Evolutionary conservation across 148 eudicot species (phyloP).

Genomic region (Bassia scoparia): DNA sequence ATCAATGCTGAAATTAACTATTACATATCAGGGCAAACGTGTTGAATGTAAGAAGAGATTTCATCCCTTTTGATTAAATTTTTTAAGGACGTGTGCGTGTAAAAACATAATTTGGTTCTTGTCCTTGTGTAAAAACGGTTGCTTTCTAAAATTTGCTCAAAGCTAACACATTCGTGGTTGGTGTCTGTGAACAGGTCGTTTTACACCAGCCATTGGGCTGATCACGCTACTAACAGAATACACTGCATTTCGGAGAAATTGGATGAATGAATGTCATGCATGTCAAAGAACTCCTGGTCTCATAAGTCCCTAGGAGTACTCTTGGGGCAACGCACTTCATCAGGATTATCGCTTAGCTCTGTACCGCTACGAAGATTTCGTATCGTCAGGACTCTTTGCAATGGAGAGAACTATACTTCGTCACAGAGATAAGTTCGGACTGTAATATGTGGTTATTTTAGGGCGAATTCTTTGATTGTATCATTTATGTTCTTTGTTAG

Average conservation of each 20-base stretch:
- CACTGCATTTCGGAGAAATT: constrained; percentile 35
- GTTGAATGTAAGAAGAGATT: no score
- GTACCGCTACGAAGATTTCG: constrained; percentile 42
- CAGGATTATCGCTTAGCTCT: constrained; percentile 26
- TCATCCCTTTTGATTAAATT: no score
- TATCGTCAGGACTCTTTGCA: constrained; percentile 43
- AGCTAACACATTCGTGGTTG: background rate
- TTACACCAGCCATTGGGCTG: constrained; percentile 57
- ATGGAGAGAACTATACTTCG: constrained; percentile 56
- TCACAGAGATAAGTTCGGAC: background rate
- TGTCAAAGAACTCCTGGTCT: constrained; percentile 59
- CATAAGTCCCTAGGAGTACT: constrained; percentile 34
- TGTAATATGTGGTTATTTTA: background rate
- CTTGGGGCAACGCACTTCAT: constrained; percentile 41
- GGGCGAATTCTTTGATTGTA: background rate
- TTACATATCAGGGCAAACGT: no score
- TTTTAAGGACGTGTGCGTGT: no score
- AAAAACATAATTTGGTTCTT: no score
- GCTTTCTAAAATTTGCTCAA: background rate
- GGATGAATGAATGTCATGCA: constrained; percentile 62
- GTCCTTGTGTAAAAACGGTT: no score
- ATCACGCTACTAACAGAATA: constrained; percentile 30
- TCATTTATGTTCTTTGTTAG: constrained; percentile 9
- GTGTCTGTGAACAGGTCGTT: constrained; percentile 54
- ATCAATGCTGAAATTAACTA: no score